Evolutionary conservation across 176 grass and related monocot species (phyloP), one percentile per base, ranked within the genome.

Genomic region (Elymus sibiricus): DNA sequence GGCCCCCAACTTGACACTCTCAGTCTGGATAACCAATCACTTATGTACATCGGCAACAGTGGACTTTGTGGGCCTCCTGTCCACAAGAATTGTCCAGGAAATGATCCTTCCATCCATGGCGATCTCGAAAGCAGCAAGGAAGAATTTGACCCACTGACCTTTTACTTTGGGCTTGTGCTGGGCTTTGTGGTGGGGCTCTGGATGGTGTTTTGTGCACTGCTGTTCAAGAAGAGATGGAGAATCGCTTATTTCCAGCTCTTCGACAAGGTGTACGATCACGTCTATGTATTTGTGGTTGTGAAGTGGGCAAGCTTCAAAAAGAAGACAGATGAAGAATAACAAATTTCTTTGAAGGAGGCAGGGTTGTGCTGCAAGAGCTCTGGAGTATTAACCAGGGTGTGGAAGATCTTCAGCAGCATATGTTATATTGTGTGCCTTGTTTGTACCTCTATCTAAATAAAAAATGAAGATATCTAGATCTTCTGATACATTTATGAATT

Each of bases 181-280:
- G 87, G 87, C 53, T 27, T 85, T 70, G 7, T 85, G 27, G 51
- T 81, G 13, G 87, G 87, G 10, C 67, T 84, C 70, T 89, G 82
- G 82, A 46, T 35, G 70, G 62, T 89, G 10, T 80, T 82, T 49
- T 76, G 51, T 25, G 47, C 31, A 21, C 51, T 89, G 16, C 16
- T 85, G 42, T 85, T 89, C 77, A 60, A 56, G 39, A 74, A 84
- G n/a, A 9, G 5, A 79, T 89, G 87, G 82, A 81, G 64, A 21
- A 51, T 85, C 67, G 74, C 67, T 70, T 85, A 66, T 55, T 85
- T 89, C 26, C 67, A 3, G 28, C 21, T 64, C 5, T 69, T 79
- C 10, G 81, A 77, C 9, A n/a, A 34, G 47, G 16, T 55, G 3
- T 77, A n/a, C 6, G 28, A 77, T 19, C 31, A 0, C 0, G 17